Evolutionary conservation across 306 rosid species (phyloP).

Genomic region (Gleditsia sinensis): DNA sequence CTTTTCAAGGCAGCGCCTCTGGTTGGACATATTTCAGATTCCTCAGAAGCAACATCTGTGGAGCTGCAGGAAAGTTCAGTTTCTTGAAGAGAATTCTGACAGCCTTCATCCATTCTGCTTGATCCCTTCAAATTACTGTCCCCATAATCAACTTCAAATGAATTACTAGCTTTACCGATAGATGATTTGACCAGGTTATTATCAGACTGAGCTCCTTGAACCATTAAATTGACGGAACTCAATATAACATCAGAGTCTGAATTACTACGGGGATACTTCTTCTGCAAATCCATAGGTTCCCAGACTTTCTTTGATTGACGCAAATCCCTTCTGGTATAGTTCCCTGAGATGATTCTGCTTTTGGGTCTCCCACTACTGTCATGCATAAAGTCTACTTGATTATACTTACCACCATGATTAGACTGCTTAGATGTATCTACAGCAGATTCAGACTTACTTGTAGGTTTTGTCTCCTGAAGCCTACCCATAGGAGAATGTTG

Average conservation of each 20-base stretch:
- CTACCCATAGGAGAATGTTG: constrained; percentile 58
- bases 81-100: constrained; percentile 47
- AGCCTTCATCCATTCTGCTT: constrained; percentile 49
- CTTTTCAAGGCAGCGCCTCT: constrained; percentile 40
- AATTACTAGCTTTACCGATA: constrained; percentile 44
- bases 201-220: constrained; percentile 49
- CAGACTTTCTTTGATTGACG: constrained; percentile 82
- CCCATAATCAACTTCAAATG: constrained; percentile 48
- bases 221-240: constrained; percentile 49
- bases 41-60: constrained; percentile 46
- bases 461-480: constrained; percentile 62
- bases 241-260: constrained; percentile 71
- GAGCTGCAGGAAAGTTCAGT: constrained; percentile 49
- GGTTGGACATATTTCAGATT: constrained; percentile 39
- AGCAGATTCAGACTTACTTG: constrained; percentile 58
- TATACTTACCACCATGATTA: constrained; percentile 59
- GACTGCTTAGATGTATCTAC: constrained; percentile 70
- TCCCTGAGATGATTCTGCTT: constrained; percentile 61
- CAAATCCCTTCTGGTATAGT: constrained; percentile 60
- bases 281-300: constrained; percentile 85
- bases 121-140: constrained; percentile 55
- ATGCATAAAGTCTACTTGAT: constrained; percentile 61
- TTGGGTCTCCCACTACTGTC: constrained; percentile 72
- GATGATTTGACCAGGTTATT: constrained; percentile 49
- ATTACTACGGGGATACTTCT: constrained; percentile 70